Conservation (phyloP, 73 alveolate genomes). For the Paramecium primaurelia region DNA sequence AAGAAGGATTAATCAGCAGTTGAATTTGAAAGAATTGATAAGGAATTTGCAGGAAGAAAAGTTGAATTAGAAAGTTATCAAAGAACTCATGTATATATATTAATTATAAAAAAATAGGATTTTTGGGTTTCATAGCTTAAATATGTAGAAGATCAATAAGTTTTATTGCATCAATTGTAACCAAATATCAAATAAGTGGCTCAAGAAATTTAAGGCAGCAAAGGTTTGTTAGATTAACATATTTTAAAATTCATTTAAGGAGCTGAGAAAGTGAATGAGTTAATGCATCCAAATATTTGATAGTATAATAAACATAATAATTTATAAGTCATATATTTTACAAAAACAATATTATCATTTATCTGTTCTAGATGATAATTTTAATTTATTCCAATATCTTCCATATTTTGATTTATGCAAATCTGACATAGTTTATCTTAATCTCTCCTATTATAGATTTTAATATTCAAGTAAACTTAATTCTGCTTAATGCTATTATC, state of each 20-base stretch:
- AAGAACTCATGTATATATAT: not conserved
- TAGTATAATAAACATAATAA: not conserved
- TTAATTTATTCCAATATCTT: conserved; percentile 1
- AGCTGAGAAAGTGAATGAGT: not conserved
- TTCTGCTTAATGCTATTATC: not conserved
- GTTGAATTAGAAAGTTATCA: not conserved
- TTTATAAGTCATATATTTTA: not conserved
- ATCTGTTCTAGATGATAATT: not conserved
- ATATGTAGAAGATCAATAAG: not conserved
- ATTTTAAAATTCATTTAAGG: not conserved
- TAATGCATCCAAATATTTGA: conserved; percentile 7
- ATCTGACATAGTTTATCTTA: not conserved
- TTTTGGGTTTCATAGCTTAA: not conserved
- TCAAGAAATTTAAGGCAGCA: not conserved
- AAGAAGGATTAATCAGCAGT: not conserved
- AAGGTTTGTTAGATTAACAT: not conserved
- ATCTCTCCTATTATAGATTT: not conserved
- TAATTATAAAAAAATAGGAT: not conserved
- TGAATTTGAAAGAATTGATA: conserved; percentile 15
- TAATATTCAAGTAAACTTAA: not conserved
- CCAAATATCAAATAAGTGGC: not conserved
- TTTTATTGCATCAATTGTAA: not conserved
- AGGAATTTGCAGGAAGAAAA: conserved; percentile 21
- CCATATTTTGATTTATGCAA: not conserved
- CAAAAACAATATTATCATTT: not conserved